Conservation (phyloP, 2,329 filamentous ascomycete genomes). For the Fusarium sp. region DNA sequence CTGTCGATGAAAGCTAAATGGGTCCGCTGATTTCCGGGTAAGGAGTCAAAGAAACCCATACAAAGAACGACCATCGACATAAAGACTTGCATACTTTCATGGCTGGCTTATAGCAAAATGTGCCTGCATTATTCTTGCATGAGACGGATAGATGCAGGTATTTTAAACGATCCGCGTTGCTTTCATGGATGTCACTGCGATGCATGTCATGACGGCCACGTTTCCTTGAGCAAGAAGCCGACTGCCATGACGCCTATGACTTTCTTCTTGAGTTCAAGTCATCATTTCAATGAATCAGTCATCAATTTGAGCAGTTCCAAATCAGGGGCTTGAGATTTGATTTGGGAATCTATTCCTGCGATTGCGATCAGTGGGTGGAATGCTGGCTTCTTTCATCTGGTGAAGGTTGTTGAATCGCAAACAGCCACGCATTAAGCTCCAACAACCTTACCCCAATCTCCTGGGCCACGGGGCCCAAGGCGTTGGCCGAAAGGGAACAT, state of each 20-base stretch:
- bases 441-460: constrained; percentile 44
- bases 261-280: constrained; percentile 26
- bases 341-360: not conserved
- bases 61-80: constrained; percentile 20
- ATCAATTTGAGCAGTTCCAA: not conserved
- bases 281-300: constrained; percentile 24
- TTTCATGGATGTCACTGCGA: constrained; percentile 30
- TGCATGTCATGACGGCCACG: constrained; percentile 46
- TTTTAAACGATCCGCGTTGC: constrained; percentile 27
- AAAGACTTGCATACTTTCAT: constrained; percentile 21
- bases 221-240: constrained; percentile 21
- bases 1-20: constrained; percentile 29
- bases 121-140: constrained; percentile 34
- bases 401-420: constrained; percentile 32
- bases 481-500: constrained; percentile 31
- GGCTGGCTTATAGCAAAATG: not conserved
- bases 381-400: constrained; percentile 33
- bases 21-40: constrained; percentile 24
- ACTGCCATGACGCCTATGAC: constrained; percentile 34
- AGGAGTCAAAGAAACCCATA: constrained; percentile 23
- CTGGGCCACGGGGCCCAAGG: constrained; percentile 34
- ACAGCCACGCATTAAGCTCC: constrained; percentile 31
- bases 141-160: constrained; percentile 10
- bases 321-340: not conserved
- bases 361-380: constrained; percentile 30